A percentile compares a stretch with the other conserved stretches of the same genome.
Conservation (phyloP, 495 filamentous ascomycete species). For the Penicillium paxilli region DNA sequence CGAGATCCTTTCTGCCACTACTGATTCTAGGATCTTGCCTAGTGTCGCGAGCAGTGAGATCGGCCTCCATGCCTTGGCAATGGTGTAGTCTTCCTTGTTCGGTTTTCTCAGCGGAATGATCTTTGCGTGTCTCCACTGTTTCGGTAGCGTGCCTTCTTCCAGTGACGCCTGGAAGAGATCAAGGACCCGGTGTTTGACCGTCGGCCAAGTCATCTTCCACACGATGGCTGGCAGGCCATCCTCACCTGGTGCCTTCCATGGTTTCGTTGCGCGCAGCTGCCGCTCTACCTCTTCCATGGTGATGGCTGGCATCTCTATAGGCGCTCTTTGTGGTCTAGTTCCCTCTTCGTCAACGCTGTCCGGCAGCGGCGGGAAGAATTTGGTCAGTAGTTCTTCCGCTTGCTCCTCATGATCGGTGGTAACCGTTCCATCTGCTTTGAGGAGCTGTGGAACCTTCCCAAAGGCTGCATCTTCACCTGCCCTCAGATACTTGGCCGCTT, state of each 20-base stretch:
- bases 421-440: constrained; percentile 14
- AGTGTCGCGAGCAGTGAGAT: constrained; percentile 31
- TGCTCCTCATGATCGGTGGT: constrained; percentile 19
- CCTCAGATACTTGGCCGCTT: constrained; percentile 24
- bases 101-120: constrained; percentile 23
- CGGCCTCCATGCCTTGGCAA: constrained; percentile 23
- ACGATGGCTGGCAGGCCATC: constrained; percentile 28
- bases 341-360: constrained; percentile 20
- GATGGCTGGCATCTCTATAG: constrained; percentile 16
- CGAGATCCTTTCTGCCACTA: constrained; percentile 30
- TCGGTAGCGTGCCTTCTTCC: constrained; percentile 10
- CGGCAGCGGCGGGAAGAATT: constrained; percentile 30
- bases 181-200: constrained; percentile 26
- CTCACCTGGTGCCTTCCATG: constrained; percentile 20
- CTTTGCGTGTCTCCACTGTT: constrained; percentile 14
- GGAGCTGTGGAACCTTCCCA: constrained; percentile 18
- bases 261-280: constrained; percentile 15
- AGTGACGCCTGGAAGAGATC: constrained; percentile 19
- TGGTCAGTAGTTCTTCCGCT: constrained; percentile 19
- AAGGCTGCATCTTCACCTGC: constrained; percentile 18
- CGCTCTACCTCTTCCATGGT: constrained; percentile 24
- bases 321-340: constrained; percentile 18
- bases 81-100: constrained; percentile 24
- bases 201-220: constrained; percentile 26
- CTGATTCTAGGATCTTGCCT: constrained; percentile 27